phyloP scores from a whole-genome alignment of 1,284 basidiomycete species.

The Takashimella koratensis region DNA sequence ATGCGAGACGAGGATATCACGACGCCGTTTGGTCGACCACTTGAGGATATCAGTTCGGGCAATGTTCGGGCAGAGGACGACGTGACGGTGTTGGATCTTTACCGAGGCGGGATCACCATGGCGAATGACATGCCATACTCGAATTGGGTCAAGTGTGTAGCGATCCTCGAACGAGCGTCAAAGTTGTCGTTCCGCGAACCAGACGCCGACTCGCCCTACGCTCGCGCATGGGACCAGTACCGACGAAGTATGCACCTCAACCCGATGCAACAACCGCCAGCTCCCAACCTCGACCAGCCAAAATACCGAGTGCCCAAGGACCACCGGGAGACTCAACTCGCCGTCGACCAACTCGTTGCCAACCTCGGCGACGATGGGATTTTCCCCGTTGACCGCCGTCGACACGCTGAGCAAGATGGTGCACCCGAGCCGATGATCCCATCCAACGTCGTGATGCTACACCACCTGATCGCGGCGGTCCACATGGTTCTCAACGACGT shows the following conservation, averaged over 20 bases:
- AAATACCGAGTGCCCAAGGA: slow-evolving; percentile 36
- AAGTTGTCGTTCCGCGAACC: slow-evolving; percentile 40
- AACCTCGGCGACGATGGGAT: slow-evolving; percentile 37
- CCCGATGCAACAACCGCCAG: slow-evolving; percentile 20
- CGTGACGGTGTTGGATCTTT: slow-evolving; percentile 36
- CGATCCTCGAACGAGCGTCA: slow-evolving; percentile 37
- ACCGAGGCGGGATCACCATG: slow-evolving; percentile 19
- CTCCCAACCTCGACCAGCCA: slow-evolving; percentile 37
- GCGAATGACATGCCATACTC: slow-evolving; percentile 25
- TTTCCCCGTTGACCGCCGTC: slow-evolving; percentile 28
- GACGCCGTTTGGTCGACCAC: slow-evolving; percentile 36
- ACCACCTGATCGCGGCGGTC: slow-evolving; percentile 35
- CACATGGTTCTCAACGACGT: slow-evolving; percentile 42
- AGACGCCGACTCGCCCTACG: slow-evolving; percentile 33
- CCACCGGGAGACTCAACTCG: slow-evolving; percentile 31
- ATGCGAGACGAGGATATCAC: slow-evolving; percentile 38
- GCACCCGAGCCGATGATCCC: slow-evolving; percentile 22
- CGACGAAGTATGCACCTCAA: slow-evolving; percentile 12
- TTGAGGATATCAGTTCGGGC: slow-evolving; percentile 35
- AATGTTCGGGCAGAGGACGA: slow-evolving; percentile 34
- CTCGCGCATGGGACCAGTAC: slow-evolving; percentile 29
- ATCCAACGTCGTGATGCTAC: slow-evolving; percentile 31
- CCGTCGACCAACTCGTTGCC: slow-evolving; percentile 24
- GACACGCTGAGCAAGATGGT: slow-evolving; percentile 32
- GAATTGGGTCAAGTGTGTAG: slow-evolving; percentile 33